A percentile compares a stretch with the other conserved stretches of the same genome.
These are phyloP conservation scores for Cercospora beticola DNA, from an alignment of 2,329 filamentous ascomycete species.

Conservation along the genomic window DNA sequence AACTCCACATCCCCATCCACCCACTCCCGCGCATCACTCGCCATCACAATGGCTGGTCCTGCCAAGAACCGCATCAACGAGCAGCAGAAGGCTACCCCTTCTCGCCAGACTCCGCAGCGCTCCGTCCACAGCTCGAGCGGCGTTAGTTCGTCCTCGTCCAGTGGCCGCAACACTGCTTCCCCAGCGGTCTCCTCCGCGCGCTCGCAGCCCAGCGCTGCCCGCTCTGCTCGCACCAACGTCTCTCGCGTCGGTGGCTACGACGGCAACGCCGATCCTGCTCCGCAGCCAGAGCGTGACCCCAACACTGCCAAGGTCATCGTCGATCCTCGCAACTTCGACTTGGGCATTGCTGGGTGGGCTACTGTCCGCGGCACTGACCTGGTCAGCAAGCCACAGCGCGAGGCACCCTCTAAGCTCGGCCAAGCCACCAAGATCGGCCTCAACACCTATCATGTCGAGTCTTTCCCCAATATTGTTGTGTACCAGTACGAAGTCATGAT, in stretches of 20 bases:
- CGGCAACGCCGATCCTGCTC: constrained; percentile 24
- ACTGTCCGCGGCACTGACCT: constrained; percentile 30
- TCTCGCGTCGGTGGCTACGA: constrained; percentile 20
- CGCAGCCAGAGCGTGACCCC: constrained; percentile 18
- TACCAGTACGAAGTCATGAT: constrained; percentile 78
- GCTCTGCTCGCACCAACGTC: constrained; percentile 10
- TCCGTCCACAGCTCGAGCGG: constrained; percentile 9
- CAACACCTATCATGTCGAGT: constrained; percentile 72
- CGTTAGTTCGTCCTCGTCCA: constrained; percentile 14
- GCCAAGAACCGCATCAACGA: constrained; percentile 21
- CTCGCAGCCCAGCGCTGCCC: neutral
- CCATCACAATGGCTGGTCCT: constrained; percentile 21
- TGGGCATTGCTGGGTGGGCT: constrained; percentile 31
- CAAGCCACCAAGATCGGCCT: constrained; percentile 49
- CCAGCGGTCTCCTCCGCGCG: constrained; percentile 1
- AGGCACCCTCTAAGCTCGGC: constrained; percentile 44
- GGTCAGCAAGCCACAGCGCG: constrained; percentile 26
- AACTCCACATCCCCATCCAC: neutral
- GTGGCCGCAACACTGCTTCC: constrained; percentile 12
- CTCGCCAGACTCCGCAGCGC: neutral
- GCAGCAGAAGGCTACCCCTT: neutral
- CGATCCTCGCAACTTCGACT: constrained; percentile 30
- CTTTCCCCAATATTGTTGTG: constrained; percentile 61
- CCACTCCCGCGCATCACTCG: neutral
- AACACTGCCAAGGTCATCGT: constrained; percentile 17